phyloP scores from a whole-genome alignment of 2,329 filamentous ascomycete species.

The Anthostomella pinea region DNA sequence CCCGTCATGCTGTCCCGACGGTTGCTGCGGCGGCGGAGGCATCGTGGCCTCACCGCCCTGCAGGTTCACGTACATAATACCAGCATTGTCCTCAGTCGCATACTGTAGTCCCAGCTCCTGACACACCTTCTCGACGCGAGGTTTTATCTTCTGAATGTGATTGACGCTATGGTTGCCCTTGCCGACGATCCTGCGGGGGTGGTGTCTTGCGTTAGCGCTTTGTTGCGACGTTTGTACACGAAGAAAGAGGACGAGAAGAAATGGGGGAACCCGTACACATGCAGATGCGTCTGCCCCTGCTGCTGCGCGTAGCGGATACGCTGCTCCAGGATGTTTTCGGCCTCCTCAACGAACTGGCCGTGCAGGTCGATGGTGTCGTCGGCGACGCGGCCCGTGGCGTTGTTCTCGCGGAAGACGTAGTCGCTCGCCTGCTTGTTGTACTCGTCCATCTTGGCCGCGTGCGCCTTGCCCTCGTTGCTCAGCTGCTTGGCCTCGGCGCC shows the following conservation, averaged over 20 bases:
- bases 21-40: constrained; percentile 47
- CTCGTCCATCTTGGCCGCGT: constrained; percentile 79
- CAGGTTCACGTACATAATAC: constrained; percentile 84
- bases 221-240: background rate
- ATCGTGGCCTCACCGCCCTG: constrained; percentile 63
- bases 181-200: constrained; percentile 68
- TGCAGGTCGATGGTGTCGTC: constrained; percentile 90
- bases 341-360: constrained; percentile 92
- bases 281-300: constrained; percentile 75
- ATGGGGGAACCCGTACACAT: constrained; percentile 56
- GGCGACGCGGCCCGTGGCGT: constrained; percentile 69
- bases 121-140: constrained; percentile 86
- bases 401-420: constrained; percentile 95
- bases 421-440: constrained; percentile 91
- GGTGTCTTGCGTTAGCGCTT: constrained; percentile 1
- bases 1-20: constrained; percentile 33
- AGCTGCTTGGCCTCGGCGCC: constrained; percentile 79
- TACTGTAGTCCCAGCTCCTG: constrained; percentile 79
- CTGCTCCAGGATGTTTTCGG: constrained; percentile 83
- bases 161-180: constrained; percentile 84
- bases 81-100: constrained; percentile 80
- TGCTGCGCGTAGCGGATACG: constrained; percentile 75
- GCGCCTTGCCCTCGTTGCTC: constrained; percentile 75
- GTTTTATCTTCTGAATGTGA: constrained; percentile 92
- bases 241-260: background rate